Evolutionary conservation across 2,329 filamentous ascomycete genomes (phyloP), one percentile per base, ranked within the genome.

Genomic region (Alternaria brassicicola): DNA sequence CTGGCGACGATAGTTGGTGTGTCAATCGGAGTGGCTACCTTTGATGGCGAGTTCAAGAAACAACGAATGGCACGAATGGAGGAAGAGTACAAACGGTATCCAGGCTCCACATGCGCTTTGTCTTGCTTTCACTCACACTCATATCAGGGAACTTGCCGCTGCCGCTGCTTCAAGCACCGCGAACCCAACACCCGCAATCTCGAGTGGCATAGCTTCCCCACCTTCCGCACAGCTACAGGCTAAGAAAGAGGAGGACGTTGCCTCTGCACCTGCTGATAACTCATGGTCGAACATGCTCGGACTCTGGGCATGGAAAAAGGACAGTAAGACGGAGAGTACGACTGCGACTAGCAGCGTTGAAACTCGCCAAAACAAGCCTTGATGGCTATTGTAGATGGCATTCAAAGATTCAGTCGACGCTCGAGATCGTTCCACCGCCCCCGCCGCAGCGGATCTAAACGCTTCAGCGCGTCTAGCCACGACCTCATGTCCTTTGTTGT

Each of bases 391-490:
- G 26, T 46, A 12, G 2, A 30, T 39, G 46, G 33, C 33, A 43
- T 33, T 72, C 58, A 81, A 47, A 82, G 57, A 68, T 76, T 71
- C 62, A 84, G 69, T 64, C 70, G 77, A 59, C 76, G 80, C 73
- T 88, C 85, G 59, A 93, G 72, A 73, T 96, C 91, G 17, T 83
- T 73, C 92, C 93, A 96, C 65, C 92, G 83, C 13, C 91, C 89
- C 43, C 79, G 84, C 62, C 92, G 85, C 76, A 93, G 83, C 3
- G 89, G 88, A 79, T 97, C 93, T 25, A 96, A 78, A 63, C 83
- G 81, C 71, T 85, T 85, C 69, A 96, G 74, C 72, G 86, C 86
- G 15, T 78, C 79, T 30, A 96, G 77, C 90, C 79, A 86, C 42
- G 47, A 65, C 36, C 68, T 74, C 75, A 85, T 81, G 56, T 83